A percentile compares a stretch with the other conserved stretches of the same genome.
phyloP scores from a whole-genome alignment of 805 yeast genomes.

The Starmerella gropengiesseri region DNA sequence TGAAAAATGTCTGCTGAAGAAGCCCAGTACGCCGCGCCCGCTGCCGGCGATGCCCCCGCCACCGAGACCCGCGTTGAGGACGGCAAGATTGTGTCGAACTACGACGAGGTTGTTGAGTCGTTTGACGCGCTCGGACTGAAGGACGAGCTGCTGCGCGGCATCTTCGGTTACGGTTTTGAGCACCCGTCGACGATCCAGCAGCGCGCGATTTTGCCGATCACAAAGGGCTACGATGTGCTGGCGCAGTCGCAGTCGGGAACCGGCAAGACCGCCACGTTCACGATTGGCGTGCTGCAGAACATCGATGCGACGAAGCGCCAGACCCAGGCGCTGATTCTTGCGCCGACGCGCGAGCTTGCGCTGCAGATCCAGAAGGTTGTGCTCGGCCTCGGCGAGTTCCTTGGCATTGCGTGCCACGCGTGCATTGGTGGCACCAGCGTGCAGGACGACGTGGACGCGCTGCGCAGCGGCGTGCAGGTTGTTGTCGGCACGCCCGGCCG shows the following conservation, averaged over 20 bases:
- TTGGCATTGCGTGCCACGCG: conserved; percentile 87
- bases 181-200: conserved; percentile 95
- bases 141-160: conserved; percentile 59
- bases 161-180: conserved; percentile 76
- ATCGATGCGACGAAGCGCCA: conserved; percentile 61
- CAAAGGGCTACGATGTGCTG: conserved; percentile 84
- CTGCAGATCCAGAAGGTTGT: conserved; percentile 92
- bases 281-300: conserved; percentile 49
- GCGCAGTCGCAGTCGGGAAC: conserved; percentile 90
- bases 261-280: conserved; percentile 81
- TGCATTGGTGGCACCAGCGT: conserved; percentile 95
- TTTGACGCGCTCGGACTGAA: conserved; percentile 70
- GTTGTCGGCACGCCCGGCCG: conserved; percentile 99
- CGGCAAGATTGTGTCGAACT: conserved; percentile 81
- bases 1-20: conserved; percentile 19
- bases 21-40: conserved; percentile 10
- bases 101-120: conserved; percentile 74
- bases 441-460: conserved; percentile 75
- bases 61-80: conserved; percentile 14
- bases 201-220: conserved; percentile 91
- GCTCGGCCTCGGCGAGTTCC: conserved; percentile 75
- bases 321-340: conserved; percentile 86
- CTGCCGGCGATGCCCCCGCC: conserved; percentile 3
- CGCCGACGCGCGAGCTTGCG: conserved; percentile 97
- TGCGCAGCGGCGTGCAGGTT: conserved; percentile 78